These are phyloP conservation scores for Diutina siamensis DNA, from an alignment of 1,139 yeast genomes.

Conservation along the genomic window DNA sequence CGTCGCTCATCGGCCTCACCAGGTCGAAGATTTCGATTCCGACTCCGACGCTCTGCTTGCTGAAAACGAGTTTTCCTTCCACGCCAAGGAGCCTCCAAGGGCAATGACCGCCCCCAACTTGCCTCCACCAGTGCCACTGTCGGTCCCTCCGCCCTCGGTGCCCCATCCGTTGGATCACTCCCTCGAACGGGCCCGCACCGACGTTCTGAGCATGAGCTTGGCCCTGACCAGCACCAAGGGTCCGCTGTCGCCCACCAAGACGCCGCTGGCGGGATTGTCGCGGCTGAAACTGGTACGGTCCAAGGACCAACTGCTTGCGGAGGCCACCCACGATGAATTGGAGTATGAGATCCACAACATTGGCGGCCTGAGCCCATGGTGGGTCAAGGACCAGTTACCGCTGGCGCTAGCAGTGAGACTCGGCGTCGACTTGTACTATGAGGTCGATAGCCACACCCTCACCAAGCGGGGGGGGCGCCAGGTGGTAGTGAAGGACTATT, in stretches of 20 bases:
- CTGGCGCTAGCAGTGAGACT: constrained; percentile 32
- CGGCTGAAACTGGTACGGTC: constrained; percentile 6
- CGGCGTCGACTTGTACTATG: constrained; percentile 44
- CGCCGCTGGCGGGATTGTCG: too few relatives aligned
- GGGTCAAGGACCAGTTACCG: constrained; percentile 54
- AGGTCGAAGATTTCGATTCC: neutral
- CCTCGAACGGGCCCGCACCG: neutral
- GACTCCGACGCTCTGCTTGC: neutral
- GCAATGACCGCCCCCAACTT: neutral
- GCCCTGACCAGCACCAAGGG: constrained; percentile 2
- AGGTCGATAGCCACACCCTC: constrained; percentile 49
- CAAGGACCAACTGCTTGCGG: constrained; percentile 14
- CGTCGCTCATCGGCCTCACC: neutral
- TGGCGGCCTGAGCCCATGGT: constrained; percentile 42
- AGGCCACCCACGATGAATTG: constrained; percentile 15
- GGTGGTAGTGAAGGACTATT: constrained; percentile 51
- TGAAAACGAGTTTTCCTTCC: neutral
- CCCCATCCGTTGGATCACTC: neutral
- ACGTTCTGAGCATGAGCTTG: neutral
- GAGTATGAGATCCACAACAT: constrained; percentile 24
- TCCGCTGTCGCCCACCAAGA: constrained; percentile 2
- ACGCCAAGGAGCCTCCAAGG: neutral
- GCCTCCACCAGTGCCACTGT: neutral
- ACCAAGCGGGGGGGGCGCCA: constrained; percentile 46
- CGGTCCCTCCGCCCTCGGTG: neutral